phyloP scores from a whole-genome alignment of 345 rosid genomes.

The Euclidium syriacum region DNA sequence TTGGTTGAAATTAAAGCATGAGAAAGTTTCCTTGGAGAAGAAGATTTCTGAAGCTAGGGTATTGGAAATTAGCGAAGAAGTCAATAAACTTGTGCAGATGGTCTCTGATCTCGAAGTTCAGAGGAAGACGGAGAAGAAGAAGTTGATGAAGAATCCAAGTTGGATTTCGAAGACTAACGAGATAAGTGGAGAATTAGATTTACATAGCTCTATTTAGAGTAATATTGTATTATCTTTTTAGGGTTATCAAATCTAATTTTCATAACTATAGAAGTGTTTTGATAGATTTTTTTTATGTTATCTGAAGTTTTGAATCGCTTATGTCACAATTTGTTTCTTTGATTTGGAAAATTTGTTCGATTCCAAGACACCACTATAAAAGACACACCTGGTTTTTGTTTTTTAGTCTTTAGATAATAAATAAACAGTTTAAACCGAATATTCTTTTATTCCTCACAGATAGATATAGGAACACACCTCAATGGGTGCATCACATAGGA shows the following conservation, averaged over 20 bases:
- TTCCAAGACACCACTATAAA: not conserved
- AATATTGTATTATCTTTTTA: too few species aligned
- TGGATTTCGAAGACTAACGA: too few species aligned
- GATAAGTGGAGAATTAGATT: too few species aligned
- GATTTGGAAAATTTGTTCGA: too few species aligned
- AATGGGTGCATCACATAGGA: constrained; percentile 17
- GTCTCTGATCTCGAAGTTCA: not conserved
- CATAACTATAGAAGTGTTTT: too few species aligned
- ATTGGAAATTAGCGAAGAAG: not conserved
- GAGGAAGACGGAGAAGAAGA: not conserved
- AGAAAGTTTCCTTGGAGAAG: not conserved
- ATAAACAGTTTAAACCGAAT: constrained; percentile 18
- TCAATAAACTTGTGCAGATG: not conserved
- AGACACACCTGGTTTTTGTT: not conserved
- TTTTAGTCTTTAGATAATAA: not conserved
- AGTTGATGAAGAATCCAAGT: not conserved
- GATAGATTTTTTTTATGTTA: too few species aligned
- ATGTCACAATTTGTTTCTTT: too few species aligned
- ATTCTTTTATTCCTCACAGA: constrained; percentile 23
- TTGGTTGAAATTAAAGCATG: not conserved
- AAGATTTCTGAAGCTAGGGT: not conserved
- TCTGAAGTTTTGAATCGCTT: too few species aligned
- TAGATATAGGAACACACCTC: constrained; percentile 5
- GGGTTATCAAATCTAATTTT: too few species aligned
- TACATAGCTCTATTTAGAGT: too few species aligned